Evolutionary conservation across 148 eudicot genomes (phyloP), one percentile per base, ranked within the genome.

Genomic region (Bassia scoparia): DNA sequence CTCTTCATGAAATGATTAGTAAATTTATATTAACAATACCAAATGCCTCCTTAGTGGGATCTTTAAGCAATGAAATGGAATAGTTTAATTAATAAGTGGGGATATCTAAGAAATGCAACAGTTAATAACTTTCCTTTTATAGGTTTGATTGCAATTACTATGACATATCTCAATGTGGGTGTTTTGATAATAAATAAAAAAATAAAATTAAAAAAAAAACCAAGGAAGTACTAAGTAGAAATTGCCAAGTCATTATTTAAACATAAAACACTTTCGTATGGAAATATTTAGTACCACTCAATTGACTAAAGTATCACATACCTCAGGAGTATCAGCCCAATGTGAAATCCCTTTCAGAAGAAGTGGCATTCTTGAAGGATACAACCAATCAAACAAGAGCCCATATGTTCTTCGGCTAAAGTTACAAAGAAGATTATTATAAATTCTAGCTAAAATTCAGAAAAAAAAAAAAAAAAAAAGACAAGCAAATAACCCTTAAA

Each of bases 271-370:
- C 9, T 65, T 5, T 24, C 3, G n/a, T 0, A 5, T 46, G 41
- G 9, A 38, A 24, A n/a, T n/a, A 23, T 21, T 0, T 2, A 43
- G 54, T 13, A 67, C 64, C 30, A 23, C 44, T 41, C 67, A 63
- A 53, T 21, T 54, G 26, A 49, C 23, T n/a, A 52, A 63, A 31
- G 38, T 59, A 67, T 23, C 43, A 29, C 80, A 77, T 83, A 92
- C 99, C 93, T 91, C 99, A n/a, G 99, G 99, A 68, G 96, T 83
- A 83, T 95, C 97, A 64, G 99, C 90, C 99, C 97, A 95, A 82
- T 89, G 89, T 79, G 99, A 86, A 75, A 95, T 86, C 80, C 94
- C 94, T 86, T 85, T 89, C 78, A 91, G 70, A 69, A 95, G 92
- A 77, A 95, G 84, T 35, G 97, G 90, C 90, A 87, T 87, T 80